Evolutionary conservation across 192 early-diverging fungal genomes (phyloP).

Genomic region (Backusella westeae): DNA sequence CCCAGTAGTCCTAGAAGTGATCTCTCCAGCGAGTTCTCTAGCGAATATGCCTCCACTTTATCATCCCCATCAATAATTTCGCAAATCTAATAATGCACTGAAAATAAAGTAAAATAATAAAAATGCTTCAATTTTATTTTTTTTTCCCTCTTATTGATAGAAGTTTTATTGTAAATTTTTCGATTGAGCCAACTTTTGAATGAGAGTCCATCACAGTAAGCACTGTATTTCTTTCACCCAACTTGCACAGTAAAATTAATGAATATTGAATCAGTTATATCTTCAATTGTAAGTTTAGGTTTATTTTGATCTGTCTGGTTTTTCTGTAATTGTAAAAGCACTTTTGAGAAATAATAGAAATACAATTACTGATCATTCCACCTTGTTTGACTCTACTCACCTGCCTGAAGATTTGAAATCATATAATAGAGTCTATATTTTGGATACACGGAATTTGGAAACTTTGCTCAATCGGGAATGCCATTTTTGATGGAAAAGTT

Average conservation of each 20-base stretch:
- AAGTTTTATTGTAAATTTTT: background rate
- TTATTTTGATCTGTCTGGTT: background rate
- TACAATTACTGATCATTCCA: too few species aligned
- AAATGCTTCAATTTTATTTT: background rate
- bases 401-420: too few species aligned
- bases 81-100: background rate
- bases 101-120: background rate
- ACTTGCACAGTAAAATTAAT: too few species aligned
- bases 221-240: background rate
- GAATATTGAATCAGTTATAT: background rate
- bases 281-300: background rate
- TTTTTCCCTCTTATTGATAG: background rate
- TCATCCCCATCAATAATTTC: background rate
- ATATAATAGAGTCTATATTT: too few species aligned
- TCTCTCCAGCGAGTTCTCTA: background rate
- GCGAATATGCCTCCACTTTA: background rate
- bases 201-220: background rate
- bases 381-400: too few species aligned
- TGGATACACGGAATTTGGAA: too few species aligned
- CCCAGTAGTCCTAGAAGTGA: constrained; percentile 1
- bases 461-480: too few species aligned
- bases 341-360: background rate
- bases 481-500: too few species aligned
- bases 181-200: background rate
- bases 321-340: background rate